These are phyloP conservation scores for Ophiocordyceps camponoti-leonardi DNA, from an alignment of 2,329 filamentous ascomycete species.

Conservation along the genomic window DNA sequence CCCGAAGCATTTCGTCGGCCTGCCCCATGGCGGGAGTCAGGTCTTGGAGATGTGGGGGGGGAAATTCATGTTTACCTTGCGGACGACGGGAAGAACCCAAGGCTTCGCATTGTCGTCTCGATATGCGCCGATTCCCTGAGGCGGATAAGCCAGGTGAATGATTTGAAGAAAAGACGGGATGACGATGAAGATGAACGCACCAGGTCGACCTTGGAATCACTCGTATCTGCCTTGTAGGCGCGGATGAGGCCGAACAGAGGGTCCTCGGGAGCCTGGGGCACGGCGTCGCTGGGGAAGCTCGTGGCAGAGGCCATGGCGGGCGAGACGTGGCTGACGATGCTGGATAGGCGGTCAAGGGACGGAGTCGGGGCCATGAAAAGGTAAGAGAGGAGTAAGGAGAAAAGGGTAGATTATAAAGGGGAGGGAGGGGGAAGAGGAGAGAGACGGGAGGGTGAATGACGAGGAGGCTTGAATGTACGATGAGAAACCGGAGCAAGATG, in stretches of 20 bases:
- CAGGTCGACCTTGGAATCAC: slow-evolving; percentile 75
- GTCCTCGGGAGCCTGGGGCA: slow-evolving; percentile 87
- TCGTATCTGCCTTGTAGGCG: slow-evolving; percentile 66
- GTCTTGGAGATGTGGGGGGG: slow-evolving; percentile 5
- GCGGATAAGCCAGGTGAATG: not conserved
- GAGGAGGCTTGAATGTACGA: not conserved
- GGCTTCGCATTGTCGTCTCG: slow-evolving; percentile 90
- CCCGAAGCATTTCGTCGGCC: slow-evolving; percentile 80
- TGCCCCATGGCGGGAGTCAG: slow-evolving; percentile 20
- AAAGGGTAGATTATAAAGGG: too few relatives aligned
- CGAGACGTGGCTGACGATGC: slow-evolving; percentile 55
- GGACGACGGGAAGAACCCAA: slow-evolving; percentile 91
- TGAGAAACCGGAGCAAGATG: not conserved
- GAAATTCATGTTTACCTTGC: slow-evolving; percentile 52
- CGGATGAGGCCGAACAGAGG: slow-evolving; percentile 85
- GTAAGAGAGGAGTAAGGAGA: too few relatives aligned
- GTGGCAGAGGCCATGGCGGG: slow-evolving; percentile 33
- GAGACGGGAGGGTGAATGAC: not conserved
- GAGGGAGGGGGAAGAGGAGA: not conserved
- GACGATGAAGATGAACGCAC: slow-evolving; percentile 29
- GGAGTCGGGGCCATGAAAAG: slow-evolving; percentile 10
- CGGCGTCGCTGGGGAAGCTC: slow-evolving; percentile 57
- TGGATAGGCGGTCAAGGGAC: slow-evolving; percentile 37
- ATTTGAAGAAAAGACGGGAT: too few relatives aligned
- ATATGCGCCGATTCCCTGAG: slow-evolving; percentile 71